Evolutionary conservation across 202 grass and related monocot genomes (phyloP).

Genomic region (Digitaria exilis): DNA sequence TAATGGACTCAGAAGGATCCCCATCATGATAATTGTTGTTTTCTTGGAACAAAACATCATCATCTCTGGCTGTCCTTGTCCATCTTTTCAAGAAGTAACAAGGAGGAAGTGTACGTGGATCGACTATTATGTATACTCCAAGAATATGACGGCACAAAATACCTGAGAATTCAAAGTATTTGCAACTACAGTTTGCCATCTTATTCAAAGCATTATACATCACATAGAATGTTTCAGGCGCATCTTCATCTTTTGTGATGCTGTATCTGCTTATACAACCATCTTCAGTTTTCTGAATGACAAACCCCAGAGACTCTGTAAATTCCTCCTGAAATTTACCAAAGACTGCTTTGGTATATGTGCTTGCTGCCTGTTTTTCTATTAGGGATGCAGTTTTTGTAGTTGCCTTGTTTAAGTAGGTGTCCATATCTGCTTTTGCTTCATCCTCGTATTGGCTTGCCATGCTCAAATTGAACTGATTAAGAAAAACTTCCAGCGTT

Average conservation of each 20-base stretch:
- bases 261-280: constrained; percentile 61
- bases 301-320: constrained; percentile 77
- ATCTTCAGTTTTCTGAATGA: constrained; percentile 75
- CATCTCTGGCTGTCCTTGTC: constrained; percentile 66
- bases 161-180: constrained; percentile 77
- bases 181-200: constrained; percentile 82
- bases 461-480: constrained; percentile 71
- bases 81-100: constrained; percentile 82
- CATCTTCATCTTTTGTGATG: constrained; percentile 76
- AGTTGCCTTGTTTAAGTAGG: constrained; percentile 46
- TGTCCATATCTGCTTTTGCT: constrained; percentile 61
- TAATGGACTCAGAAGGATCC: constrained; percentile 61
- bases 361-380: constrained; percentile 85
- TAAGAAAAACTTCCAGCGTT: constrained; percentile 81
- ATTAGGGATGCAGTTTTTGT: constrained; percentile 78
- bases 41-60: constrained; percentile 47
- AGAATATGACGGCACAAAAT: constrained; percentile 88
- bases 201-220: constrained; percentile 70
- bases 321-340: constrained; percentile 92
- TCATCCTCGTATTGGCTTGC: constrained; percentile 65
- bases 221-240: constrained; percentile 66
- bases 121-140: constrained; percentile 79
- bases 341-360: constrained; percentile 80
- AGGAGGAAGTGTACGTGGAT: constrained; percentile 59
- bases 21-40: constrained; percentile 32